Evolutionary conservation across 768 basidiomycete genomes (phyloP).

Genomic region (Coprinellus micaceus): DNA sequence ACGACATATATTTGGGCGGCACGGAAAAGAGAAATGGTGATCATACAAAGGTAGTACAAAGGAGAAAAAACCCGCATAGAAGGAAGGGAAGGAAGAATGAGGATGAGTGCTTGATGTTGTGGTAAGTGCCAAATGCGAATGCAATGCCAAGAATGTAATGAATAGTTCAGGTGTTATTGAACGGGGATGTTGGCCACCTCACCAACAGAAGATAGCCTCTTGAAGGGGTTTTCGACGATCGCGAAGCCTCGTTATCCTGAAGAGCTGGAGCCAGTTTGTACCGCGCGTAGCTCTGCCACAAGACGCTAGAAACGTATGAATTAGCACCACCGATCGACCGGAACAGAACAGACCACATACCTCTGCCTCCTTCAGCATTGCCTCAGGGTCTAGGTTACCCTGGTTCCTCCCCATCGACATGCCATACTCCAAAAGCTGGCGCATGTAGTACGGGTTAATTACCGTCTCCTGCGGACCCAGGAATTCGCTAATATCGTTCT

Average conservation of each 20-base stretch:
- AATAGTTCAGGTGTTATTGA: no score
- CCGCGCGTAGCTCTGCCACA: conserved; percentile 56
- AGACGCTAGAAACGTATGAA: conserved; percentile 42
- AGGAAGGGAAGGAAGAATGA: background rate
- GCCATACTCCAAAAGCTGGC: conserved; percentile 67
- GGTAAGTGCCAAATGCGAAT: background rate
- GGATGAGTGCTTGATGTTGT: background rate
- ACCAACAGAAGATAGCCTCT: no score
- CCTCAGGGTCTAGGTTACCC: conserved; percentile 42
- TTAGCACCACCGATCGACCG: background rate
- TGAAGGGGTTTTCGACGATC: no score
- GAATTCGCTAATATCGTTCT: conserved; percentile 25
- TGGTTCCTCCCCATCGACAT: conserved; percentile 52
- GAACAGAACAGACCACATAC: conserved; percentile 30
- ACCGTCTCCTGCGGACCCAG: conserved; percentile 57
- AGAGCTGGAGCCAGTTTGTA: no score
- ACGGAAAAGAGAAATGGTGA: background rate
- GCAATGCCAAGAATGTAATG: conserved; percentile 1
- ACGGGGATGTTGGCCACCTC: no score
- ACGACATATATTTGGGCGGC: no score
- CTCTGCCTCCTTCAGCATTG: conserved; percentile 52
- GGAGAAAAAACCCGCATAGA: background rate
- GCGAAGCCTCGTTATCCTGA: no score
- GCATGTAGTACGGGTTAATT: conserved; percentile 79
- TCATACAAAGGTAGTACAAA: background rate